Evolutionary conservation across 2,329 filamentous ascomycete genomes (phyloP).

Genomic region (Pseudovirgaria hyperparasitica): DNA sequence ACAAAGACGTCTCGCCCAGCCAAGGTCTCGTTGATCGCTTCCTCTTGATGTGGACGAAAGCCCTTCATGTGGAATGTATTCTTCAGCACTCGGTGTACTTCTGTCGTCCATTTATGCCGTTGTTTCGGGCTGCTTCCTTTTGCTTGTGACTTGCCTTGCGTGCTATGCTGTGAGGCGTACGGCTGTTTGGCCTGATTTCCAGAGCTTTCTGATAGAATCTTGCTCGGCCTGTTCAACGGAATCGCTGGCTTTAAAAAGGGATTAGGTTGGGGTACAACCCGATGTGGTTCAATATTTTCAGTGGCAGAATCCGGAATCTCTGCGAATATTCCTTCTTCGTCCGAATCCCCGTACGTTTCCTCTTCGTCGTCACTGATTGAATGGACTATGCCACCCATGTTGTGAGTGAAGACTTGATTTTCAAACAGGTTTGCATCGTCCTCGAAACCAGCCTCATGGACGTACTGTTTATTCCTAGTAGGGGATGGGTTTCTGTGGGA

Average conservation of each 20-base stretch:
- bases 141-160: too few species aligned
- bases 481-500: slow-evolving; percentile 1
- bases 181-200: too few species aligned
- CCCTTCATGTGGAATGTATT: slow-evolving; percentile 73
- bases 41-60: slow-evolving; percentile 82
- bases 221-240: too few species aligned
- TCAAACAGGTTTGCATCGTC: slow-evolving; percentile 13
- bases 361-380: too few species aligned
- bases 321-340: too few species aligned
- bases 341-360: too few species aligned
- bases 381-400: neutral
- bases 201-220: too few species aligned
- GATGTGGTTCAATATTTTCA: neutral
- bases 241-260: neutral
- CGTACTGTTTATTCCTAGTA: slow-evolving; percentile 9
- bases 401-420: too few species aligned
- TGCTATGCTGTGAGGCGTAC: too few species aligned
- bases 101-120: slow-evolving; percentile 76
- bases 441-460: slow-evolving; percentile 12
- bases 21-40: slow-evolving; percentile 90
- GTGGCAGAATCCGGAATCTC: neutral
- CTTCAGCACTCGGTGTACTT: slow-evolving; percentile 69
- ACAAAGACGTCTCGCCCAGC: slow-evolving; percentile 83
- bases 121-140: too few species aligned
- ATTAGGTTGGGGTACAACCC: neutral